These are phyloP conservation scores for Phytophthora meadii DNA, from an alignment of 352 stramenopile species.

Conservation along the genomic window DNA sequence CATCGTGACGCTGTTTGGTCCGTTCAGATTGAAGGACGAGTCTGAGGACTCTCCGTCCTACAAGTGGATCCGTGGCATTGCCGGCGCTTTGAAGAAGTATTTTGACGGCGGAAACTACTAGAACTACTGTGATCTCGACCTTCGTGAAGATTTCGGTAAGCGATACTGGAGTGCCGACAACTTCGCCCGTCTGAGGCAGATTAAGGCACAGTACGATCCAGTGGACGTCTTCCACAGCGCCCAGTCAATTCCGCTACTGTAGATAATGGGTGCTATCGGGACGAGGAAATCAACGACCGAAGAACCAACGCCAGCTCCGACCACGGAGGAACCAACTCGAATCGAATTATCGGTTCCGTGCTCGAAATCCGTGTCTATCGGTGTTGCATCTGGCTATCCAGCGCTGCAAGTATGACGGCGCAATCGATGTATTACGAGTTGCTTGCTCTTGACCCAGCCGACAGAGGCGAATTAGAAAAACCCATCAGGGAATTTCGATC, in stretches of 20 bases:
- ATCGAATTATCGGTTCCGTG: too few species aligned
- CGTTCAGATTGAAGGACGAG: constrained; percentile 54
- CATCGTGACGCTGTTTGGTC: constrained; percentile 57
- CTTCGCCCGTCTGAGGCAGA: constrained; percentile 50
- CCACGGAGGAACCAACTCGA: too few species aligned
- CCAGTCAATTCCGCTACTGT: constrained; percentile 58
- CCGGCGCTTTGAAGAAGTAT: constrained; percentile 38
- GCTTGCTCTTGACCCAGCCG: too few species aligned
- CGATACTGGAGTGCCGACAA: constrained; percentile 62
- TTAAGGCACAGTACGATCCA: constrained; percentile 62
- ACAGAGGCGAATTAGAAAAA: too few species aligned
- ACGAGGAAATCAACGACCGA: too few species aligned
- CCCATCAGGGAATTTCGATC: too few species aligned
- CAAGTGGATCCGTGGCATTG: constrained; percentile 54
- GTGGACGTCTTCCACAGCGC: constrained; percentile 62
- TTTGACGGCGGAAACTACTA: constrained; percentile 65
- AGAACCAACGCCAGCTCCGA: too few species aligned
- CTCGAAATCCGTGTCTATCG: too few species aligned
- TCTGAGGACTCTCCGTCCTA: constrained; percentile 41
- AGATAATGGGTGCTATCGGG: background rate
- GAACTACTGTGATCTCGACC: constrained; percentile 66
- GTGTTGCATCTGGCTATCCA: too few species aligned
- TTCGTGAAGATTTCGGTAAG: constrained; percentile 48
- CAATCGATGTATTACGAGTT: too few species aligned
- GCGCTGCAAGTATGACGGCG: too few species aligned